Conservation (phyloP, 768 basidiomycete genomes). For the Fibroporia radiculosa region DNA sequence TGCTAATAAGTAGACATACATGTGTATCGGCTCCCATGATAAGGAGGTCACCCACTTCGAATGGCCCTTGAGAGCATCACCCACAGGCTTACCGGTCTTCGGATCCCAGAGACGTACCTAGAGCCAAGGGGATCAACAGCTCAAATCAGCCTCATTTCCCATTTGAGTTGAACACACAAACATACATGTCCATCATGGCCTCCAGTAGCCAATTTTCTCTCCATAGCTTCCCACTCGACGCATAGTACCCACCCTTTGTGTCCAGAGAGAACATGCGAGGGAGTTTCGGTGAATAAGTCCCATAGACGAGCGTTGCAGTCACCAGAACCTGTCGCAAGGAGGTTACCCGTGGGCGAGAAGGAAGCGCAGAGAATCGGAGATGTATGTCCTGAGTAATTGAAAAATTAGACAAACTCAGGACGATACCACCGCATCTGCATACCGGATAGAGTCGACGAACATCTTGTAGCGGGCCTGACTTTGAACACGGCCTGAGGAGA, state of each 20-base stretch:
- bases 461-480: slow-evolving; percentile 89
- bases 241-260: slow-evolving; percentile 97
- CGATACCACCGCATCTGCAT: slow-evolving; percentile 15
- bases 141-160: neutral
- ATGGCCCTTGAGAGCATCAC: slow-evolving; percentile 88
- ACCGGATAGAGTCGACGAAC: slow-evolving; percentile 89
- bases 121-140: neutral
- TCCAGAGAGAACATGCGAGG: slow-evolving; percentile 78
- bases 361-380: slow-evolving; percentile 92
- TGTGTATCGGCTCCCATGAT: slow-evolving; percentile 93
- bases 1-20: slow-evolving; percentile 39
- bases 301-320: slow-evolving; percentile 90
- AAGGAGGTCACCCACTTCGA: slow-evolving; percentile 95
- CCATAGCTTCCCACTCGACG: slow-evolving; percentile 95
- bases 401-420: slow-evolving; percentile 8
- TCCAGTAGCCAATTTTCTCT: slow-evolving; percentile 85
- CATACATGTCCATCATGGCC: slow-evolving; percentile 91
- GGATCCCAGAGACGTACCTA: slow-evolving; percentile 90
- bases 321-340: slow-evolving; percentile 92
- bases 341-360: slow-evolving; percentile 88
- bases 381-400: slow-evolving; percentile 57
- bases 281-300: slow-evolving; percentile 90
- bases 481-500: slow-evolving; percentile 94
- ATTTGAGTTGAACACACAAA: slow-evolving; percentile 95
- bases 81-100: slow-evolving; percentile 79